Conservation (phyloP, 768 basidiomycete species). For the Erythrobasidium yunnanense region DNA sequence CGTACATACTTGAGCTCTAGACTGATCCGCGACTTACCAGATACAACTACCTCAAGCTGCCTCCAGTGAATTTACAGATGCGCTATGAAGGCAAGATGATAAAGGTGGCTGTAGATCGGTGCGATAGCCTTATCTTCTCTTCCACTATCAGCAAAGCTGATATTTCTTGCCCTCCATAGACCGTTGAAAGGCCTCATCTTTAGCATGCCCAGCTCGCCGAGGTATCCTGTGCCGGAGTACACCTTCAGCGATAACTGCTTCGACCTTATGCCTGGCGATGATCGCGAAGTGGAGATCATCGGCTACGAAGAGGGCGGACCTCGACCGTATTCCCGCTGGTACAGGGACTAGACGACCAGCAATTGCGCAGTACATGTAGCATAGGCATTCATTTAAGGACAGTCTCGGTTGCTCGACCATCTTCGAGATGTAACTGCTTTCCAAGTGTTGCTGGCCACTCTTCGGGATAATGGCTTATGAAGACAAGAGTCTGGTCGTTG, state of each 20-base stretch:
- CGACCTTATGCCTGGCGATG: neutral
- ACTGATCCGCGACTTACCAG: neutral
- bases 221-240: neutral
- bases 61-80: neutral
- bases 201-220: neutral
- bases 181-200: neutral
- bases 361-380: neutral
- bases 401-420: conserved; percentile 6
- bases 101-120: neutral
- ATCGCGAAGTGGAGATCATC: neutral
- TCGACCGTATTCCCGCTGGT: neutral
- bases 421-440: conserved; percentile 9
- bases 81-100: neutral
- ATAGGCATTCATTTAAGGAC: neutral
- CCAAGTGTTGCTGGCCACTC: conserved; percentile 23
- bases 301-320: neutral
- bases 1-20: neutral
- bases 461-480: conserved; percentile 50
- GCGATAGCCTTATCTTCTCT: neutral
- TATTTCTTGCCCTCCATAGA: neutral
- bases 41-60: neutral
- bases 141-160: neutral
- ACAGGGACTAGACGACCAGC: neutral
- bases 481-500: conserved; percentile 61
- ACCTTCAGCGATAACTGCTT: neutral